Percentiles rank a stretch among this genome's conserved stretches.
phyloP scores from a whole-genome alignment of 1,284 basidiomycete genomes.

The Ustilago trichophora region DNA sequence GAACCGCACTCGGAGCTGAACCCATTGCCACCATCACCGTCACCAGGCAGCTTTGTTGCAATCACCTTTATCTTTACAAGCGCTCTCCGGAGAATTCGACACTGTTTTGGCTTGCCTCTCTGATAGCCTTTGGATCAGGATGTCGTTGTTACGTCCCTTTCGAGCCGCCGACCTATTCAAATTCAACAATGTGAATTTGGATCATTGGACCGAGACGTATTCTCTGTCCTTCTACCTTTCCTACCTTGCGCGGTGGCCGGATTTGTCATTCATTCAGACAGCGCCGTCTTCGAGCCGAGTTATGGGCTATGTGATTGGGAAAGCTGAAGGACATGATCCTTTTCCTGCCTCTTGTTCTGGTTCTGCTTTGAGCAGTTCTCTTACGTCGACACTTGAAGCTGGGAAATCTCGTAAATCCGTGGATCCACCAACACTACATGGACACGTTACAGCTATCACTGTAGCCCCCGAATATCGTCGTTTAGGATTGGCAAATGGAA shows the following conservation, averaged over 20 bases:
- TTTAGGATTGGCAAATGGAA: conserved; percentile 79
- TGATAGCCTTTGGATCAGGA: too few relatives aligned
- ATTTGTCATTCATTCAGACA: conserved; percentile 82
- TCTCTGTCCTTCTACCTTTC: conserved; percentile 83
- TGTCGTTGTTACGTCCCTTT: conserved; percentile 85
- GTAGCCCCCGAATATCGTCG: conserved; percentile 90
- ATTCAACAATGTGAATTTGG: conserved; percentile 92
- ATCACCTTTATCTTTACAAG: too few relatives aligned
- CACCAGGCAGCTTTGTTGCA: too few relatives aligned
- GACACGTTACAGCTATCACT: conserved; percentile 86
- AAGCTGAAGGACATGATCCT: conserved; percentile 59
- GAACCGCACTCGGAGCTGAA: too few relatives aligned
- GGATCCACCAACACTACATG: conserved; percentile 44
- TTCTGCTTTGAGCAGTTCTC: not conserved
- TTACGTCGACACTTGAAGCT: not conserved
- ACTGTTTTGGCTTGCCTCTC: too few relatives aligned
- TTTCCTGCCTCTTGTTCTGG: not conserved
- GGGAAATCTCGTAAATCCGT: conserved; percentile 2
- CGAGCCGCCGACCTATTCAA: conserved; percentile 85
- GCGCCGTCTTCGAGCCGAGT: conserved; percentile 69
- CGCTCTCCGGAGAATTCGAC: too few relatives aligned
- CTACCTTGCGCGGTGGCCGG: conserved; percentile 88
- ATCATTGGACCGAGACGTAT: conserved; percentile 94
- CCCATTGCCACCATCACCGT: not conserved
- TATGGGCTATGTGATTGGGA: conserved; percentile 60